These are phyloP conservation scores for Clavariopsis aquatica DNA, from an alignment of 495 filamentous ascomycete genomes.

Conservation along the genomic window DNA sequence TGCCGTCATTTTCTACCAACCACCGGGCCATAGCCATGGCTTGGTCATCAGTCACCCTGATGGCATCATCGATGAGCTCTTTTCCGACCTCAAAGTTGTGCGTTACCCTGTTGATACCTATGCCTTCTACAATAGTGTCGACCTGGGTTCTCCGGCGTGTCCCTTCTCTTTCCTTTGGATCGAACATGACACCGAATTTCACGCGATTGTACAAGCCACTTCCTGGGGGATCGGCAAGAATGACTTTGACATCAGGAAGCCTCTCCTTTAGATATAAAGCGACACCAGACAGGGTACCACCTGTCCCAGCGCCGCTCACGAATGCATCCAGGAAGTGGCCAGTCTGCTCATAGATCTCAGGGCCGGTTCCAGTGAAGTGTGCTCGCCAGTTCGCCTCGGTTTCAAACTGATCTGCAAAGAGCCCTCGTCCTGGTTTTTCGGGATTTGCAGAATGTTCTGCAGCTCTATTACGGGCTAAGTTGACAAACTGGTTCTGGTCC, in stretches of 20 bases:
- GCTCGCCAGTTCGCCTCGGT: conserved; percentile 81
- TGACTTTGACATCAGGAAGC: conserved; percentile 64
- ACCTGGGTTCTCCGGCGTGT: conserved; percentile 86
- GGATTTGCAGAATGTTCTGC: conserved; percentile 65
- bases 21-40: conserved; percentile 90
- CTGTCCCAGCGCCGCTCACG: conserved; percentile 92
- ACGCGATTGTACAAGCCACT: conserved; percentile 91
- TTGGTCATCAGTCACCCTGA: conserved; percentile 88
- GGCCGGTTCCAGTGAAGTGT: conserved; percentile 79
- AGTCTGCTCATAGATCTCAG: conserved; percentile 83
- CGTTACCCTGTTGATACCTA: conserved; percentile 90
- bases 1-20: conserved; percentile 93
- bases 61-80: conserved; percentile 82
- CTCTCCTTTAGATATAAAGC: conserved; percentile 75
- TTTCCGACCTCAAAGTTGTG: conserved; percentile 87
- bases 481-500: conserved; percentile 90
- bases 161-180: conserved; percentile 80
- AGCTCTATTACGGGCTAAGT: conserved; percentile 79
- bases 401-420: conserved; percentile 98
- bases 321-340: conserved; percentile 80
- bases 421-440: conserved; percentile 57
- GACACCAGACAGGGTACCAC: conserved; percentile 89
- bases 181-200: conserved; percentile 94
- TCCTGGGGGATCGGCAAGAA: conserved; percentile 92
- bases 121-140: conserved; percentile 93